These are phyloP conservation scores for Phytophthora pseudosyringae DNA, from an alignment of 352 stramenopile species.

Conservation along the genomic window DNA sequence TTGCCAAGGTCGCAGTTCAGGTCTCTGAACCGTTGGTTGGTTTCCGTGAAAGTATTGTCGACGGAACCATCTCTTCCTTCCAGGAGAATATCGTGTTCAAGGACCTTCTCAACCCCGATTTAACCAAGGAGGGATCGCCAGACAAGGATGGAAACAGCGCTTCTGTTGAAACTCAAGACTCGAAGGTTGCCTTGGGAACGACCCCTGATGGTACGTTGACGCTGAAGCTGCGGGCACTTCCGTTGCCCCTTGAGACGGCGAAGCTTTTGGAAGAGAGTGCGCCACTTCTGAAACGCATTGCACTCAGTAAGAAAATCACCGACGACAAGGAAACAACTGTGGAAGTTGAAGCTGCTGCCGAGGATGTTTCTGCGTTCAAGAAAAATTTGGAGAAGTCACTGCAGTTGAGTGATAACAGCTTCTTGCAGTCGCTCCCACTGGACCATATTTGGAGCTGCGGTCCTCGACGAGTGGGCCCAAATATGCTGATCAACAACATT, in stretches of 20 bases:
- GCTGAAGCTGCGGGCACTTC: conserved; percentile 78
- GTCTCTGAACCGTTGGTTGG: conserved; percentile 90
- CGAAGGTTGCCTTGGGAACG: conserved; percentile 55
- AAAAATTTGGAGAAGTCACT: conserved; percentile 56
- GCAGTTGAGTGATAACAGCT: conserved; percentile 49
- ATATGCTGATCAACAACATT: conserved; percentile 84
- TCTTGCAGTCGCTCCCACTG: conserved; percentile 61
- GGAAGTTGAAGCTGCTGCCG: conserved; percentile 18
- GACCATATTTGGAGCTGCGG: conserved; percentile 79
- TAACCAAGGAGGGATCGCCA: conserved; percentile 15
- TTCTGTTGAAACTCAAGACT: conserved; percentile 17
- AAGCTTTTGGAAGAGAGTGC: conserved; percentile 81
- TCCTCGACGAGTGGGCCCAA: conserved; percentile 73
- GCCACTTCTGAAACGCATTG: conserved; percentile 51
- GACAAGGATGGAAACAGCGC: conserved; percentile 9
- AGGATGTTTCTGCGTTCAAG: conserved; percentile 38
- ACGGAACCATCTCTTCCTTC: conserved; percentile 59
- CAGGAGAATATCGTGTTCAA: conserved; percentile 80
- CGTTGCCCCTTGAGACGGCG: conserved; percentile 69
- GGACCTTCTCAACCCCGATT: conserved; percentile 52
- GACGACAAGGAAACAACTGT: conserved; percentile 21
- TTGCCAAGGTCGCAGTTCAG: conserved; percentile 84
- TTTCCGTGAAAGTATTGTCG: conserved; percentile 88
- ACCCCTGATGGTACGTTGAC: conserved; percentile 75
- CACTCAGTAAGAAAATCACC: conserved; percentile 38